These are phyloP conservation scores for Trebouxiophyceae sp. DNA, from an alignment of 163 green algal species.

Conservation along the genomic window DNA sequence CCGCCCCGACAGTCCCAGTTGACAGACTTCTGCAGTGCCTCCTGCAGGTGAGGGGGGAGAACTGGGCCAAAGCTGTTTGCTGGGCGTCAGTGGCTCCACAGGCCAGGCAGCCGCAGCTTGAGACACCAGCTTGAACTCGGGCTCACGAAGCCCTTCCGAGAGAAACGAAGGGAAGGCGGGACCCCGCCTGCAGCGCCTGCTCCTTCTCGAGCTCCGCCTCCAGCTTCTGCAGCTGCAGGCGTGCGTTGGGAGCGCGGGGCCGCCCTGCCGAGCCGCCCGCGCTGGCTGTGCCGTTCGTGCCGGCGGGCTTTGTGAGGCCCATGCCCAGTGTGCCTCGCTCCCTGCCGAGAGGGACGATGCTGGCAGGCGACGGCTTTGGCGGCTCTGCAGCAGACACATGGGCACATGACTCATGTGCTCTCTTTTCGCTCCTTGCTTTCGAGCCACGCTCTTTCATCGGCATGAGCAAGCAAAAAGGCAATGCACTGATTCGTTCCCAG, in stretches of 20 bases:
- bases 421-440: background rate
- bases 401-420: too few relatives aligned
- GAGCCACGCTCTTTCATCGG: background rate
- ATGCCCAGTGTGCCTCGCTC: too few relatives aligned
- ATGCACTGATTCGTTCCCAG: too few relatives aligned
- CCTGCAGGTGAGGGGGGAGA: background rate
- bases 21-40: background rate
- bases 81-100: too few relatives aligned
- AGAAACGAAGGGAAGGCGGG: background rate
- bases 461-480: too few relatives aligned
- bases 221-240: constrained; percentile 19
- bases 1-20: background rate
- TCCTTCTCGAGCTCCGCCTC: constrained; percentile 34
- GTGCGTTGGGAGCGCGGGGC: background rate
- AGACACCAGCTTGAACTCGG: too few relatives aligned
- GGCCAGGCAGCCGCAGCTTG: too few relatives aligned
- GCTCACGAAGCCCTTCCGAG: background rate
- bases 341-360: background rate
- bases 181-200: background rate
- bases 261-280: background rate
- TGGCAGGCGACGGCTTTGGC: background rate
- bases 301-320: too few relatives aligned
- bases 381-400: too few relatives aligned
- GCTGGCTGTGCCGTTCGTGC: background rate
- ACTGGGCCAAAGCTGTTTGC: too few relatives aligned